Percentiles rank a stretch among this genome's conserved stretches.
Conservation (phyloP, 352 stramenopile genomes). For the Phytophthora agathidicida region DNA sequence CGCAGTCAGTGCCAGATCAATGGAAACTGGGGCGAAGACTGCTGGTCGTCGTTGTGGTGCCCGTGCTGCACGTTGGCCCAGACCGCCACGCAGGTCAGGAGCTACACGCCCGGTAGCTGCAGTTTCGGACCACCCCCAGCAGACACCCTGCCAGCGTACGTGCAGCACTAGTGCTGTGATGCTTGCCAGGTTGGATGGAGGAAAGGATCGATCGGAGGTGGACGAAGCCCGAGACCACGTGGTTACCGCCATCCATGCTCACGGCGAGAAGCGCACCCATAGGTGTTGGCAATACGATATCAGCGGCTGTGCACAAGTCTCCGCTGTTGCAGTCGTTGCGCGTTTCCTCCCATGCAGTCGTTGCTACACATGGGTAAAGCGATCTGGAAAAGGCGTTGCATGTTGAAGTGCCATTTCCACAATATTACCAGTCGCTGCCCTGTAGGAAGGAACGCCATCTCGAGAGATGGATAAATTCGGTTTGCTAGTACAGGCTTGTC, state of each 20-base stretch:
- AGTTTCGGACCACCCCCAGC: slow-evolving; percentile 23
- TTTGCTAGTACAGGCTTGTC: too few relatives aligned
- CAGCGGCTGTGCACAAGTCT: too few relatives aligned
- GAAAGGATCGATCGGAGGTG: too few relatives aligned
- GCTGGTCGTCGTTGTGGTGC: slow-evolving; percentile 35
- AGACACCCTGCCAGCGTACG: slow-evolving; percentile 37
- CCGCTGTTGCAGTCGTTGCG: too few relatives aligned
- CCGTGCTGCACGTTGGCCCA: slow-evolving; percentile 43
- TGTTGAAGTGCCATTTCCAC: slow-evolving; percentile 8
- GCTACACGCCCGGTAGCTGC: slow-evolving; percentile 48
- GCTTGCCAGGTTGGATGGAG: too few relatives aligned
- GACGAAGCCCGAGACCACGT: not conserved
- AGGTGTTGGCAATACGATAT: not conserved
- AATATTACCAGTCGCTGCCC: too few relatives aligned
- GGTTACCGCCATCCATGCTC: not conserved
- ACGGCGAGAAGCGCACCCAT: slow-evolving; percentile 2
- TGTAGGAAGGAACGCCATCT: too few relatives aligned
- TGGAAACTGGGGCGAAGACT: slow-evolving; percentile 31
- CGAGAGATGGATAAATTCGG: too few relatives aligned
- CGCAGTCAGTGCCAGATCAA: slow-evolving; percentile 16
- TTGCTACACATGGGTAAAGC: too few relatives aligned
- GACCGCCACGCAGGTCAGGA: slow-evolving; percentile 51
- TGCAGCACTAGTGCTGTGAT: slow-evolving; percentile 15
- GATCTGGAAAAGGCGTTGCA: too few relatives aligned
- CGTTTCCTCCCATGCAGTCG: too few relatives aligned